phyloP scores from a whole-genome alignment of 768 basidiomycete genomes.

The Amanita polypyramis region DNA sequence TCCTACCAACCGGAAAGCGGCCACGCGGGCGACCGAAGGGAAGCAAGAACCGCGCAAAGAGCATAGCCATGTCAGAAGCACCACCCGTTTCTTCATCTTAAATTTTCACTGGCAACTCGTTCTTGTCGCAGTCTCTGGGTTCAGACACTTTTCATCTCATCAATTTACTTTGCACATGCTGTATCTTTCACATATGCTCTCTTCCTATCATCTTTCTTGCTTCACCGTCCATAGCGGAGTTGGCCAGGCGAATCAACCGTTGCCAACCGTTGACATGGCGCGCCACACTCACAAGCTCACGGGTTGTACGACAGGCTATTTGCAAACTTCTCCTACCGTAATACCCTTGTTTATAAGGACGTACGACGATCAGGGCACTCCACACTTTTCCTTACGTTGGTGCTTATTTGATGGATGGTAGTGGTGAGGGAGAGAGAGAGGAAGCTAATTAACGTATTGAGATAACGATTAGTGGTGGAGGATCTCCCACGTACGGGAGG shows the following conservation, averaged over 20 bases:
- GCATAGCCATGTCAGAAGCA: constrained; percentile 5
- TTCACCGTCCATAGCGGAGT: background rate
- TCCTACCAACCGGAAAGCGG: constrained; percentile 27
- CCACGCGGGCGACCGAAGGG: constrained; percentile 63
- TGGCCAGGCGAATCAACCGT: background rate
- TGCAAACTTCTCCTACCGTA: background rate
- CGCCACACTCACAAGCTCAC: background rate
- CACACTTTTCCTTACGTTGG: background rate
- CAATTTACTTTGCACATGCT: background rate
- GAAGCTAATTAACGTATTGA: background rate
- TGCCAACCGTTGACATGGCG: background rate
- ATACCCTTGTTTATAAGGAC: background rate
- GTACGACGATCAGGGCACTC: background rate
- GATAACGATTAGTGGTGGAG: background rate
- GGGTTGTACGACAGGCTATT: background rate
- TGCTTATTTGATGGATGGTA: background rate
- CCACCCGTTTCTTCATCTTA: constrained; percentile 6
- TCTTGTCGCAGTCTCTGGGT: background rate
- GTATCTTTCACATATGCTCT: constrained; percentile 4
- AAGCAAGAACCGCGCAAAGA: constrained; percentile 40
- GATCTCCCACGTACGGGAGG: background rate
- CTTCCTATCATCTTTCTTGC: constrained; percentile 1
- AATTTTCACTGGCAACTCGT: background rate
- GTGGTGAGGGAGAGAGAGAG: background rate
- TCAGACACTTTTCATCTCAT: background rate